These are phyloP conservation scores for Capronia coronata DNA, from an alignment of 2,329 filamentous ascomycete genomes.

Conservation along the genomic window DNA sequence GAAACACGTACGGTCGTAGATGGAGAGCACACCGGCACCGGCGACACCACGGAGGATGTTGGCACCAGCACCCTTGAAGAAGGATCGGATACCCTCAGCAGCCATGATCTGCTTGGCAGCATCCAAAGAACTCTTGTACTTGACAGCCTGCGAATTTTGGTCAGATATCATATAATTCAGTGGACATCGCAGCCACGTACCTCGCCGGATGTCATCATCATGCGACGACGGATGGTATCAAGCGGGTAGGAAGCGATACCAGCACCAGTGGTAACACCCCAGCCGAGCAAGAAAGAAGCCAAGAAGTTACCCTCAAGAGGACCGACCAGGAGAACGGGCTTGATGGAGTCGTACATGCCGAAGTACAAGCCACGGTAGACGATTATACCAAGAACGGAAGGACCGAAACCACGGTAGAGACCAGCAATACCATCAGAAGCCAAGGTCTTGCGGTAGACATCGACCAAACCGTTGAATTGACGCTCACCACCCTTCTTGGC, in stretches of 20 bases:
- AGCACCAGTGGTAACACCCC: constrained; percentile 98
- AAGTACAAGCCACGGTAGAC: constrained; percentile 99
- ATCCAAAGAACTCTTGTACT: constrained; percentile 97
- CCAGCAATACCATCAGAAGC: constrained; percentile 96
- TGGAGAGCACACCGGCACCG: constrained; percentile 99
- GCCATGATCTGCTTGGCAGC: constrained; percentile 94
- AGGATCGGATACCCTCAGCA: constrained; percentile 93
- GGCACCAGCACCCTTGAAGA: constrained; percentile 99
- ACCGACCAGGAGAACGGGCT: constrained; percentile 93
- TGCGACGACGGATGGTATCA: constrained; percentile 99
- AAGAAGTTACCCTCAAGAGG: constrained; percentile 96
- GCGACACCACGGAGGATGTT: constrained; percentile 99
- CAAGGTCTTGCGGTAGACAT: constrained; percentile 99
- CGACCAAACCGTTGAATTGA: constrained; percentile 99
- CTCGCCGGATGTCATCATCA: constrained; percentile 97
- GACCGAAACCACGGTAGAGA: constrained; percentile 99
- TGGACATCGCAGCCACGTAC: constrained; percentile 37
- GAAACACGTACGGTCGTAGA: constrained; percentile 77
- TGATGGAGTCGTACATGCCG: constrained; percentile 99
- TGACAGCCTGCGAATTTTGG: constrained; percentile 73
- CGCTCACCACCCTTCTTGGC: constrained; percentile 85
- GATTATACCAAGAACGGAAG: constrained; percentile 96
- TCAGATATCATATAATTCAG: constrained; percentile 5
- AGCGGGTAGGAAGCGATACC: constrained; percentile 99
- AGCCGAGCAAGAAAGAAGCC: constrained; percentile 97